These are phyloP conservation scores for Buxus sempervirens DNA, from an alignment of 164 flowering plant species.

Conservation along the genomic window DNA sequence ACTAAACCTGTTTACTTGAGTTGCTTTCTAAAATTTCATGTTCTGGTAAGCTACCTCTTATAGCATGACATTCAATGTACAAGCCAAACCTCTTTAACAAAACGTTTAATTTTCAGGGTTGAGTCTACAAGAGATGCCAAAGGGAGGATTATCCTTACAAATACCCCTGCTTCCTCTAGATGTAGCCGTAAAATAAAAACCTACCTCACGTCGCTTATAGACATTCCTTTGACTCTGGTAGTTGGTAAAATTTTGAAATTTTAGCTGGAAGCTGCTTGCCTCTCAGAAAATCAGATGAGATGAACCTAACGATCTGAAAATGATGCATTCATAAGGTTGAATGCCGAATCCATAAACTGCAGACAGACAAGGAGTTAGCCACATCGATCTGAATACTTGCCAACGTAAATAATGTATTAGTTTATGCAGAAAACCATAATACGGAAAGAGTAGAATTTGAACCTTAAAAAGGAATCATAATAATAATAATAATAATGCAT, in stretches of 20 bases:
- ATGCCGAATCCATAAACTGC: slow-evolving; percentile 76
- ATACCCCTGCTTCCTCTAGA: too few relatives aligned
- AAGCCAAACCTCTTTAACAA: background rate
- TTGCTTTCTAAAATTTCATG: too few relatives aligned
- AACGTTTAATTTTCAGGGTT: background rate
- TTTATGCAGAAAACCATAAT: too few relatives aligned
- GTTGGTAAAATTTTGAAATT: too few relatives aligned
- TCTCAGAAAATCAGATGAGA: background rate
- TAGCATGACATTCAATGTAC: background rate
- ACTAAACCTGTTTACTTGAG: too few relatives aligned
- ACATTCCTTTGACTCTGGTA: too few relatives aligned
- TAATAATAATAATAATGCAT: too few relatives aligned
- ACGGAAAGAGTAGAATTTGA: too few relatives aligned
- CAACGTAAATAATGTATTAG: background rate
- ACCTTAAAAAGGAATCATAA: too few relatives aligned
- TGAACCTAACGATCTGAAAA: slow-evolving; percentile 46
- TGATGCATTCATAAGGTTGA: slow-evolving; percentile 65
- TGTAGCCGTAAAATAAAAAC: background rate
- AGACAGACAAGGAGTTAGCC: slow-evolving; percentile 13
- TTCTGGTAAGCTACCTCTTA: too few relatives aligned
- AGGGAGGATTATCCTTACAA: background rate
- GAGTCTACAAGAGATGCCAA: slow-evolving; percentile 1
- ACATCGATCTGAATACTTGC: background rate
- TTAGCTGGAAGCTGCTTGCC: too few relatives aligned
- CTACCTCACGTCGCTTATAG: background rate